A percentile compares a stretch with the other conserved stretches of the same genome.
Conservation (phyloP, 1,284 basidiomycete genomes). For the Ceratobasidium sp. region DNA sequence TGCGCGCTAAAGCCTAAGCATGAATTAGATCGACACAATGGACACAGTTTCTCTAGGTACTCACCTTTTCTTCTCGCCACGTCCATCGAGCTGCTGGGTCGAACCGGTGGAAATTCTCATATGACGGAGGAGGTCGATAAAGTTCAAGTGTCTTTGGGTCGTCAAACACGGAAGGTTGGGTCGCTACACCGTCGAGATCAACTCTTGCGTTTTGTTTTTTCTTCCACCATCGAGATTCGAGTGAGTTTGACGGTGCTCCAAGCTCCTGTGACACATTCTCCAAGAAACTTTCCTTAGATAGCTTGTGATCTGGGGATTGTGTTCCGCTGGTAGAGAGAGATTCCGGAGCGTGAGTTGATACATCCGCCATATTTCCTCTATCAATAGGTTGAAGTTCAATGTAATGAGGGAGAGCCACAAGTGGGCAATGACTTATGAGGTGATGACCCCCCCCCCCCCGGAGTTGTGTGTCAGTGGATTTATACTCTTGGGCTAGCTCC, state of each 20-base stretch:
- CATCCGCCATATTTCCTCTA: background rate
- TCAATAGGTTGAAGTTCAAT: too few relatives aligned
- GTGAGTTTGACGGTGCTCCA: background rate
- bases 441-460: too few relatives aligned
- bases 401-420: too few relatives aligned
- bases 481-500: conserved; percentile 8
- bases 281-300: conserved; percentile 10
- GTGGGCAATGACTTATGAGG: too few relatives aligned
- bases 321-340: background rate
- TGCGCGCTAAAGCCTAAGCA: conserved; percentile 66
- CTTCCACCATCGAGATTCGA: conserved; percentile 39
- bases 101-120: conserved; percentile 76
- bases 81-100: conserved; percentile 79
- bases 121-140: conserved; percentile 70
- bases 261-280: conserved; percentile 4
- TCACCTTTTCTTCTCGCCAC: conserved; percentile 71
- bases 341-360: background rate
- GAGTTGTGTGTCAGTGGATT: background rate
- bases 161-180: conserved; percentile 69
- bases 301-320: background rate
- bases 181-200: conserved; percentile 63
- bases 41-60: background rate
- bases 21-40: conserved; percentile 30
- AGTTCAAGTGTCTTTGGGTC: conserved; percentile 64
- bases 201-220: conserved; percentile 43